Evolutionary conservation across 768 basidiomycete genomes (phyloP), one percentile per base, ranked within the genome.

Genomic region (Auriculariales sp.): DNA sequence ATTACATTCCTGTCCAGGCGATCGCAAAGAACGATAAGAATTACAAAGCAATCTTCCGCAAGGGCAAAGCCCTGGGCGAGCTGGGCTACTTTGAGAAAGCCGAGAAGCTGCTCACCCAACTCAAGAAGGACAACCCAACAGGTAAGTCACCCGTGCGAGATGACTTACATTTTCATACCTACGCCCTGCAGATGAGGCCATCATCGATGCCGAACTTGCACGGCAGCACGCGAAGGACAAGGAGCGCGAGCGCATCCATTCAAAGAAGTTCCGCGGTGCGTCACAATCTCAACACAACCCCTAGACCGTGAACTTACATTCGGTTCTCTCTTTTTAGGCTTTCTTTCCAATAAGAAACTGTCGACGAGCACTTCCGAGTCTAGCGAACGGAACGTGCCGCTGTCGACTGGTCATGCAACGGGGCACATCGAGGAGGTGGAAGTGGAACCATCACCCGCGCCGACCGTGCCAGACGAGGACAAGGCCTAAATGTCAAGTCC

Each of bases 41-140:
- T 59, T 76, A 71, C 61, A 91, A 90, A 59, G 87, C 82, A 0
- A 68, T 80, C 62, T 88, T 83, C 65, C 72, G 88, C 29, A 90
- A 89, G 61, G 86, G 74, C 17, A 88, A 86, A 62, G 86, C 82
- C 0, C 63, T 83, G 10, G 81, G 80, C 25, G 84, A 89, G 58
- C 72, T 73, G 53, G 87, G 88, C 1, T 86, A 69, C 58, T 80
- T 78, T 53, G 84, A 88, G 54, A 83, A 79, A 58, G 79, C 86
- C 1, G 71, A 79, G 52, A 74, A 70, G 54, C 70, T 79, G 33
- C 68, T 89, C 25, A 66, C 75, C 46, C 82, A 85, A 24, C 62
- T 86, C 32, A 76, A 79, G 57, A 70, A 68, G 57, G 73, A 83
- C 61, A 78, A 75, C 50, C 74, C 80, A 12, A 57, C 70, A 53